Percentiles rank a stretch among this genome's conserved stretches.
phyloP scores from a whole-genome alignment of 768 basidiomycete genomes.

The Mycena maculata region DNA sequence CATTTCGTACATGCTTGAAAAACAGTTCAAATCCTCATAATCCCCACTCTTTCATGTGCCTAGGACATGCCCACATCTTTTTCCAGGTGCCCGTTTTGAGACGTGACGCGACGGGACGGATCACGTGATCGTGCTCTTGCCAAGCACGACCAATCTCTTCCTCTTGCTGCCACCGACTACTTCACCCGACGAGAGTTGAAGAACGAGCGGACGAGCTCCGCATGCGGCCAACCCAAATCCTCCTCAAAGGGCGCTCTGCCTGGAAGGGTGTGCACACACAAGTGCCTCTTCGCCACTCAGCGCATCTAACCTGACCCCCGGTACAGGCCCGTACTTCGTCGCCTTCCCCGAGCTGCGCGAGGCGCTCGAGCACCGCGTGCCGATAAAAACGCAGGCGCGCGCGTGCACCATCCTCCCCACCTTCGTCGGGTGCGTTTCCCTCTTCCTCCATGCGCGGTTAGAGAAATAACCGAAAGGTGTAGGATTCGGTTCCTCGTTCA shows the following conservation, averaged over 20 bases:
- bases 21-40: too few species aligned
- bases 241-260: constrained; percentile 79
- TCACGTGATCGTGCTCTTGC: too few species aligned
- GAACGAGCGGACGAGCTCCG: too few species aligned
- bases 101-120: too few species aligned
- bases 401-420: constrained; percentile 94
- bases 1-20: too few species aligned
- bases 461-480: neutral
- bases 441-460: neutral
- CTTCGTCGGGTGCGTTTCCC: constrained; percentile 85
- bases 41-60: too few species aligned
- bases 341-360: constrained; percentile 90
- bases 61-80: too few species aligned
- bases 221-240: constrained; percentile 73
- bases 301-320: neutral
- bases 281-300: neutral
- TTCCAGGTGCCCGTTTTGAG: too few species aligned
- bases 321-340: constrained; percentile 92
- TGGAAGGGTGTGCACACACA: constrained; percentile 75
- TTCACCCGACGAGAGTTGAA: too few species aligned
- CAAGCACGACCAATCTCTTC: too few species aligned
- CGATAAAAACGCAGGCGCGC: constrained; percentile 89
- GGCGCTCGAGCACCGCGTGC: constrained; percentile 81
- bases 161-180: too few species aligned
- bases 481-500: constrained; percentile 93